Percentiles rank a stretch among this genome's conserved stretches.
Evolutionary conservation across 164 flowering plant genomes (phyloP).

Genomic region (Dillenia turbinata): DNA sequence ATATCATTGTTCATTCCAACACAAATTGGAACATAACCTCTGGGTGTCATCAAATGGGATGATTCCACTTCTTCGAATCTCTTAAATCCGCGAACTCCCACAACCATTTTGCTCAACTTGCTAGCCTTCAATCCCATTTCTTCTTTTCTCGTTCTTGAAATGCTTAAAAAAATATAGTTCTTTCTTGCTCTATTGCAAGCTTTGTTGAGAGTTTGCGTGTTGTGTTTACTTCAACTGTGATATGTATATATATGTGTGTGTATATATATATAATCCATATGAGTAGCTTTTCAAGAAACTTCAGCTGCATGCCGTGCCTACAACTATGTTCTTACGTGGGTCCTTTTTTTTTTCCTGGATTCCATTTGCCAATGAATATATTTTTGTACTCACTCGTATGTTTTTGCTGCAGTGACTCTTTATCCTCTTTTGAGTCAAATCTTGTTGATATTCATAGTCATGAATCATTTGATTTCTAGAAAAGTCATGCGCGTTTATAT

Average conservation of each 20-base stretch:
- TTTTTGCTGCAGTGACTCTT: not conserved
- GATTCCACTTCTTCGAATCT: slow-evolving; percentile 7
- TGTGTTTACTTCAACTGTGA: not conserved
- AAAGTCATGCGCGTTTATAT: no score
- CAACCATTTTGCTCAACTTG: slow-evolving; percentile 20
- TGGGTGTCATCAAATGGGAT: slow-evolving; percentile 15
- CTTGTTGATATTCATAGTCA: no score
- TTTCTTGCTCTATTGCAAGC: no score
- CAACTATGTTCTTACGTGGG: slow-evolving; percentile 7
- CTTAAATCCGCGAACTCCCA: slow-evolving; percentile 6
- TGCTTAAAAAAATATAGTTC: no score
- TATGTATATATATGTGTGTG: not conserved
- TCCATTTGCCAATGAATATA: not conserved
- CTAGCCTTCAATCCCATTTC: slow-evolving; percentile 40
- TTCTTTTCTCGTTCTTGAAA: no score
- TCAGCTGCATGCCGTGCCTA: slow-evolving; percentile 19
- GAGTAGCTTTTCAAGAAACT: not conserved
- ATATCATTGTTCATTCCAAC: slow-evolving; percentile 36
- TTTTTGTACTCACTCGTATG: not conserved
- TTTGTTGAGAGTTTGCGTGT: no score
- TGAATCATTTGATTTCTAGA: no score
- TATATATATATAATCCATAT: not conserved
- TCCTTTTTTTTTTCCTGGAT: not conserved
- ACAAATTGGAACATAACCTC: slow-evolving; percentile 40
- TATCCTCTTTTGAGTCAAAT: no score